Conservation (phyloP, 2,329 filamentous ascomycete genomes). For the Sordariomycetes sp. region DNA sequence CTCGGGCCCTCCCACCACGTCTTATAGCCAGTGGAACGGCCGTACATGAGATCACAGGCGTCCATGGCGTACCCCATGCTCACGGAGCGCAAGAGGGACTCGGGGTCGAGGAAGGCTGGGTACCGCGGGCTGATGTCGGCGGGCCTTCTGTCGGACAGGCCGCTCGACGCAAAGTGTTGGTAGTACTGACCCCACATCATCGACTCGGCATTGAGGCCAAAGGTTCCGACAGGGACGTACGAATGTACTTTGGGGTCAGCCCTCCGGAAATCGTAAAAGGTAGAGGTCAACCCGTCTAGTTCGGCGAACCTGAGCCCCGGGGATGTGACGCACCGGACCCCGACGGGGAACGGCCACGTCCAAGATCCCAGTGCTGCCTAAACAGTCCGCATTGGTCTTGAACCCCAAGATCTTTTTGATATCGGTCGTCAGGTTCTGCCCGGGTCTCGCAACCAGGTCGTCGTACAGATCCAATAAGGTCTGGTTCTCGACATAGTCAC, state of each 20-base stretch:
- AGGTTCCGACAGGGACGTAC: not conserved
- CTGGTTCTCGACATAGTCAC: not conserved
- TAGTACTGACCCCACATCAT: not conserved
- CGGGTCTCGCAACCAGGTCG: not conserved
- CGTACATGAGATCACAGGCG: conserved; percentile 4
- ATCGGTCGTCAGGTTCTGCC: not conserved
- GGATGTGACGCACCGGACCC: conserved; percentile 5
- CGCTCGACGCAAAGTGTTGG: not conserved
- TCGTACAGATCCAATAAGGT: conserved; percentile 5
- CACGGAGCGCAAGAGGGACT: not conserved
- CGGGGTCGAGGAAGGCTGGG: not conserved
- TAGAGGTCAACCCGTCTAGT: conserved; percentile 2
- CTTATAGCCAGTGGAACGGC: not conserved
- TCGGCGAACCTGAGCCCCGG: conserved; percentile 3
- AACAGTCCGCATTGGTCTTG: not conserved
- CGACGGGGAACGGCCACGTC: conserved; percentile 4
- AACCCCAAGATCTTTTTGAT: not conserved
- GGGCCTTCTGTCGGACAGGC: too few relatives aligned
- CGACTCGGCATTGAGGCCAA: not conserved
- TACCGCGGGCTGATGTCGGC: not conserved
- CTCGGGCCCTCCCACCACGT: not conserved
- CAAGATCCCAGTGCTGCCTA: not conserved
- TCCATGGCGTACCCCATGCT: conserved; percentile 1
- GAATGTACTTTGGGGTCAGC: not conserved
- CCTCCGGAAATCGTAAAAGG: conserved; percentile 3